phyloP scores from a whole-genome alignment of 2,329 filamentous ascomycete species.

The Neofusicoccum ribis region DNA sequence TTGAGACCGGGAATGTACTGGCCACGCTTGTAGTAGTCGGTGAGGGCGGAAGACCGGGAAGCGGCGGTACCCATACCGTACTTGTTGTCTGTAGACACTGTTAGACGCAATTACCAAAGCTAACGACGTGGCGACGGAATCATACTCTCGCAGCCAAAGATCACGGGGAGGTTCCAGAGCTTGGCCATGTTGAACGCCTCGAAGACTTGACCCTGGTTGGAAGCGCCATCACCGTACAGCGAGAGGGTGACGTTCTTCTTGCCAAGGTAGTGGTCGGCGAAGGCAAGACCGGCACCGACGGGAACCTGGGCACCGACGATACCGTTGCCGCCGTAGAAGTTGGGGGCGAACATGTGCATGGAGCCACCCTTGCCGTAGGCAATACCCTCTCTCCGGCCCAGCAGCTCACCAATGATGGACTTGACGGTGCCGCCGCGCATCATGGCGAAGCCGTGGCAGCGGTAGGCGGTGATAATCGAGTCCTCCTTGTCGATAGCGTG shows the following conservation, averaged over 20 bases:
- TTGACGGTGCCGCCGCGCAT: slow-evolving; percentile 92
- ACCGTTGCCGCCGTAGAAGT: slow-evolving; percentile 98
- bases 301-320: slow-evolving; percentile 99
- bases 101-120: slow-evolving; percentile 24
- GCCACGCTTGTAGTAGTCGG: slow-evolving; percentile 99
- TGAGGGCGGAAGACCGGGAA: slow-evolving; percentile 88
- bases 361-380: slow-evolving; percentile 98
- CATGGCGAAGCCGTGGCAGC: slow-evolving; percentile 96
- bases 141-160: slow-evolving; percentile 98
- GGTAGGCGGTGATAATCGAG: slow-evolving; percentile 96
- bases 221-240: slow-evolving; percentile 96
- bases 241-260: slow-evolving; percentile 84
- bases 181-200: slow-evolving; percentile 99
- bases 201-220: slow-evolving; percentile 99
- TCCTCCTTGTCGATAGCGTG: slow-evolving; percentile 89
- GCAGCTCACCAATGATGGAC: slow-evolving; percentile 92
- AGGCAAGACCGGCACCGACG: slow-evolving; percentile 92
- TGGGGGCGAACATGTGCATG: slow-evolving; percentile 99
- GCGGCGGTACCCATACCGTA: slow-evolving; percentile 99
- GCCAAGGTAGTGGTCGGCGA: slow-evolving; percentile 91
- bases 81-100: slow-evolving; percentile 83
- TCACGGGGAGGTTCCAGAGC: slow-evolving; percentile 92
- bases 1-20: slow-evolving; percentile 99
- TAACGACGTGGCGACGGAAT: slow-evolving; percentile 28
- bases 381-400: slow-evolving; percentile 93